Evolutionary conservation across 2,329 filamentous ascomycete species (phyloP), one percentile per base, ranked within the genome.

Genomic region (Phialemoniopsis sp.): DNA sequence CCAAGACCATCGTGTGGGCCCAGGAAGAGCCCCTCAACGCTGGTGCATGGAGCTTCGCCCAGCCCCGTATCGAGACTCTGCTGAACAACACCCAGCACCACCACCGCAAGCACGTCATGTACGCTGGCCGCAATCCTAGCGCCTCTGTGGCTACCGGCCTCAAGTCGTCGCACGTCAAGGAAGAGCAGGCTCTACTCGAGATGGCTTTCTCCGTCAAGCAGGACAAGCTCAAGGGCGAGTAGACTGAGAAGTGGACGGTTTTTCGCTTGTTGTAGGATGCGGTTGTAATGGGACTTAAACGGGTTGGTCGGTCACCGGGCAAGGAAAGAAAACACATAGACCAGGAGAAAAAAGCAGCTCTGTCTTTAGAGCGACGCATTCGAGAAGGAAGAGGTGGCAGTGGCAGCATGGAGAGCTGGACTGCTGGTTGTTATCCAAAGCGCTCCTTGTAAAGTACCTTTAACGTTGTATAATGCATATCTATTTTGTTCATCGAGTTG

Each of bases 21-120:
- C 93, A 98, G 69, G 93, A 98, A 66, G 93, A 98, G 73, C 93
- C 93, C 26, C 80, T 98, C 44, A 98, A 98, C 62, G 93, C 93
- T 8, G 93, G 93, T 64, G 88, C 88, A 34, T 98, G 93, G 93
- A 89, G 82, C 60, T 97, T 93, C 70, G 87, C 85, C n/a, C 93
- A 98, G 70, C 93, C 93, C 26, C 85, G 93, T 59, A 89, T 98
- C 48, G 93, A 98, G 80, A 98, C 91, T 8, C 70, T 98, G 49
- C 77, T 98, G 50, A 96, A 97, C 72, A 67, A 94, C 62, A 97
- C 93, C 1, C 69, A 94, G 69, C 76, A 95, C 69, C 91, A 97
- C 72, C 83, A 94, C 68, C 82, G 87, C 60, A 90, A 95, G 70
- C 88, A 95, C 68, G 89, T 96, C 60, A 89, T 96, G 81, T 98